Base-by-base conservation (phyloP, 106 monocot species). In the Allium cepa region DNA sequence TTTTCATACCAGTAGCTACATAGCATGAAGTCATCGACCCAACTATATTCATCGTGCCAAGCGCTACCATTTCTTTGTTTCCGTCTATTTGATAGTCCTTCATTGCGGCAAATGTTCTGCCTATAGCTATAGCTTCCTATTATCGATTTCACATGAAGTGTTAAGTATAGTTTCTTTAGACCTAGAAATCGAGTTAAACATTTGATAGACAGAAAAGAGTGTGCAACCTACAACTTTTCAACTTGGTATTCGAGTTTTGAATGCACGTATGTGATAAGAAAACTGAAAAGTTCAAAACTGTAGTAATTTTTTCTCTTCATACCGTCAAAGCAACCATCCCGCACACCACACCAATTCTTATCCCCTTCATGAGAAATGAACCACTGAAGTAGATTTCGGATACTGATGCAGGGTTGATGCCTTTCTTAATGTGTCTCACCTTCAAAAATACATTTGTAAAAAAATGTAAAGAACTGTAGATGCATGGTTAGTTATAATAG, bases 1-100 rank as follows among this genome's bases (percentile, higher is more conserved):
- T 64, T 9, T 63, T 49, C 36, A 66, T 81, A 92, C 92, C 92
- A 36, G 92, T 92, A 18, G 85, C 80, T 17, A 85, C 64, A 46
- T 87, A 85, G 71, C 92, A 92, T 62, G 92, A 92, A 74, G 88
- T 79, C 80, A 92, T 55, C 4, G 92, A 92, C 36, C 92, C 92
- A 46, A 77, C 67, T 13, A 92, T 66, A 50, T 92, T 92, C 92
- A 92, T 92, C 0, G 80, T 73, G 64, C 92, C 92, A 62, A 92
- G 66, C 2, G 88, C 92, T 11, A 92, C 71, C 92, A 92, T 92
- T 71, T 92, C 92, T 59, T 85, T 85, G 77, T 92, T 92, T 65
- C 92, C 92, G 71, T 92, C 88, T 59, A 92, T 64, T 16, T 82
- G 79, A 57, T 92, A 92, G 67, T 88, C 92, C 71, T 85, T 88